Evolutionary conservation across 2,329 filamentous ascomycete species (phyloP), one percentile per base, ranked within the genome.

Genomic region (Microsporum ferrugineum): DNA sequence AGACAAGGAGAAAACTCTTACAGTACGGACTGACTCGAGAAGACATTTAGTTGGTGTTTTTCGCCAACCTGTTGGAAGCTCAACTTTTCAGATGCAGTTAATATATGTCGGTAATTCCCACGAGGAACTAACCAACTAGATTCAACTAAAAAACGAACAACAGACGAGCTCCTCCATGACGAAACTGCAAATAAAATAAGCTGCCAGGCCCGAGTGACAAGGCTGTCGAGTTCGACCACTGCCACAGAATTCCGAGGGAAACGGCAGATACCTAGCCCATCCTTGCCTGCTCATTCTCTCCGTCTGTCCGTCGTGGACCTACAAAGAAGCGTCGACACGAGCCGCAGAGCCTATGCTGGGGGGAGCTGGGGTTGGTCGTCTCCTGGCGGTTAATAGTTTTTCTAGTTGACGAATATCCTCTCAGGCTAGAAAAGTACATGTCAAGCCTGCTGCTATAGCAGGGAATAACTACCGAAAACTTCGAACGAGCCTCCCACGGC

Each of bases 281-380:
- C 39, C 39, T 43, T 43, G n/a, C 39, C 39, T 43, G 39, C 14
- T 6, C 12, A 1, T 23, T 43, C n/a, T n/a, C 39, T 43, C 14
- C 39, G 14, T 43, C 34, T 10, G 34, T 36, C 39, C 5, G 39
- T 5, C 39, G n/a, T n/a, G 39, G 17, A 43, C n/a, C 5, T 17
- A 43, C n/a, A n/a, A 43, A n/a, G 5, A 43, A 43, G 8, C 23
- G 45, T 29, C 45, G 23, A 31, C 45, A 31, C 45, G 51, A 55
- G 51, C 51, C 33, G 51, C 51, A 34, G 51, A 55, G 51, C 51
- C 51, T 31, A 55, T 55, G 51, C 33, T 55, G 49, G 49, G 51
- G 38, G 31, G 31, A 55, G n/a, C 51, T 55, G 51, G 51, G 51
- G 51, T 55, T 14, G 51, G 29, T 55, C 33, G 51, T 55, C 49